Evolutionary conservation across 148 eudicot genomes (phyloP).

Genomic region (Rhododendron molle): DNA sequence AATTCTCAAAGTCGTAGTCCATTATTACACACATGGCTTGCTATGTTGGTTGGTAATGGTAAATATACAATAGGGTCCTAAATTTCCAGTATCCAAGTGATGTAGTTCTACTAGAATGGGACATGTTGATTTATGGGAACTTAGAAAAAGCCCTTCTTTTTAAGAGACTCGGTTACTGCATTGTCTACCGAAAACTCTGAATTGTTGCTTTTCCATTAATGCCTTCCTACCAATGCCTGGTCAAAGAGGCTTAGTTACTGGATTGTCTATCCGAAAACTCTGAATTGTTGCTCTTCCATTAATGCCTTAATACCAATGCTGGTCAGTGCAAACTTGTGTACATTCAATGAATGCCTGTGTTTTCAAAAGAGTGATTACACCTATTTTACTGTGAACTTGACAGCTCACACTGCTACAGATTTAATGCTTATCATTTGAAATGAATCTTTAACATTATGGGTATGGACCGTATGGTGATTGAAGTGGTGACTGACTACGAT

Average conservation of each 20-base stretch:
- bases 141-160: not conserved
- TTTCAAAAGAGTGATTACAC: not conserved
- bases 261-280: not conserved
- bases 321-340: not conserved
- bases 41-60: not conserved
- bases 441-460: not conserved
- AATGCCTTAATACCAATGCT: not conserved
- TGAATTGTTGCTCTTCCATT: not conserved
- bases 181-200: not conserved
- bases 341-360: not conserved
- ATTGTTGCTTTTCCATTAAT: not conserved
- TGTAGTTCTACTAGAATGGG: not conserved
- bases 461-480: not conserved
- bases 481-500: not conserved
- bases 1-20: not conserved
- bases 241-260: not conserved
- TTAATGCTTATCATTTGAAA: not conserved
- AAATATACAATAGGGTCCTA: not conserved
- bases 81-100: not conserved
- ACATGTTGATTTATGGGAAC: not conserved
- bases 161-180: not conserved
- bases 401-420: not conserved
- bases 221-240: not conserved
- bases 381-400: not conserved
- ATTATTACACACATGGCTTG: not conserved